Evolutionary conservation across 305 asterid species (phyloP).

Genomic region (Euphrasia arctica): DNA sequence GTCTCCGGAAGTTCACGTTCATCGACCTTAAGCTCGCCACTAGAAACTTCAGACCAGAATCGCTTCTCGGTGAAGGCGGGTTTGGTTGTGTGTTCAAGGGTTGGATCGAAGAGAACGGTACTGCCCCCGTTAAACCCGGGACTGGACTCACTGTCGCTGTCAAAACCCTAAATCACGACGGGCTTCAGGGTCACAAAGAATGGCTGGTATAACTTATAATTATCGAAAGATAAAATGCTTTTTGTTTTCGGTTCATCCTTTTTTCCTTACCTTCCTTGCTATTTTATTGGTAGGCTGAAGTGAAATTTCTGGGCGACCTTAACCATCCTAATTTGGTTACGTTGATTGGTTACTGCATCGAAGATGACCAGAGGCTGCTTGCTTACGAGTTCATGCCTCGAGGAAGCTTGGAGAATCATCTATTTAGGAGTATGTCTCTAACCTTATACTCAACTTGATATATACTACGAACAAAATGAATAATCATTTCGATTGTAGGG

Average conservation of each 20-base stretch:
- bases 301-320: slow-evolving; percentile 86
- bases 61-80: slow-evolving; percentile 97
- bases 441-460: background rate
- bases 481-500: slow-evolving; percentile 42
- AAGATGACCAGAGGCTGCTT: slow-evolving; percentile 90
- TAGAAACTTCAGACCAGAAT: slow-evolving; percentile 87
- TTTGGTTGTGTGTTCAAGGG: slow-evolving; percentile 96
- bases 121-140: slow-evolving; percentile 96
- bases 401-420: slow-evolving; percentile 97
- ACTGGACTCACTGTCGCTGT: slow-evolving; percentile 97
- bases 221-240: background rate
- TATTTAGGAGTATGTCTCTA: slow-evolving; percentile 74
- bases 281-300: slow-evolving; percentile 79
- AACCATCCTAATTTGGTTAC: slow-evolving; percentile 89
- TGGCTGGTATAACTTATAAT: slow-evolving; percentile 56
- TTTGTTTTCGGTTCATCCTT: background rate
- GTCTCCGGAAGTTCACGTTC: slow-evolving; percentile 76
- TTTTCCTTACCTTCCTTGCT: slow-evolving; percentile 16
- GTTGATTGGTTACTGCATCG: slow-evolving; percentile 90
- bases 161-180: slow-evolving; percentile 91
- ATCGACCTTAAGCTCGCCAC: slow-evolving; percentile 87
- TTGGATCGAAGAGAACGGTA: slow-evolving; percentile 95
- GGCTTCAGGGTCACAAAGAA: slow-evolving; percentile 98
- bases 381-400: slow-evolving; percentile 97
- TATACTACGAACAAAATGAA: background rate